Conservation (phyloP, 2,329 filamentous ascomycete genomes). For the Sphaceloma murrayae region DNA sequence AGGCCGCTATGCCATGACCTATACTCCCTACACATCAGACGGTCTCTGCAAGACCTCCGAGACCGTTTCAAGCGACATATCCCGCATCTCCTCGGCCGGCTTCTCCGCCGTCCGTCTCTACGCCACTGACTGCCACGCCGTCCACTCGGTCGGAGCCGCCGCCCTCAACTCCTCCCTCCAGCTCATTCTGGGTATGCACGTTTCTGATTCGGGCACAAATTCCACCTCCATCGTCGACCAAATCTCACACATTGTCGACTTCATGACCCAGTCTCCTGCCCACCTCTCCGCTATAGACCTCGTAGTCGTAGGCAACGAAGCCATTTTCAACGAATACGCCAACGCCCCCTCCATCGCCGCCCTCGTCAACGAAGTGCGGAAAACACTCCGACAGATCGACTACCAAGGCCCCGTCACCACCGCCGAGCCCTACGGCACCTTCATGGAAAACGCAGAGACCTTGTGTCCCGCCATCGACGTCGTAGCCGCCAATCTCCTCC, state of each 20-base stretch:
- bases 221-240: conserved; percentile 55
- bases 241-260: conserved; percentile 48
- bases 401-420: conserved; percentile 73
- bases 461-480: conserved; percentile 71
- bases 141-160: conserved; percentile 63
- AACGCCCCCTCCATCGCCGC: conserved; percentile 52
- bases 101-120: conserved; percentile 71
- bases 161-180: conserved; percentile 58
- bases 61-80: conserved; percentile 35
- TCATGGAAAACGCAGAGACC: conserved; percentile 50
- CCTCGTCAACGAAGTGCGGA: conserved; percentile 14
- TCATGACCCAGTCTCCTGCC: conserved; percentile 63
- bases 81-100: conserved; percentile 35
- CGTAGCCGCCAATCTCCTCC: conserved; percentile 78
- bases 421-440: conserved; percentile 73
- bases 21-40: conserved; percentile 38
- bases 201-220: conserved; percentile 53
- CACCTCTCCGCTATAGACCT: conserved; percentile 68
- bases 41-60: conserved; percentile 36
- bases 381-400: conserved; percentile 16
- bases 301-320: conserved; percentile 85
- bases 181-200: conserved; percentile 81
- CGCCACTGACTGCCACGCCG: conserved; percentile 80
- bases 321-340: conserved; percentile 65
- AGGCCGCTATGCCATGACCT: conserved; percentile 22